These are phyloP conservation scores for Onygenales sp. DNA, from an alignment of 2,329 filamentous ascomycete genomes.

Conservation along the genomic window DNA sequence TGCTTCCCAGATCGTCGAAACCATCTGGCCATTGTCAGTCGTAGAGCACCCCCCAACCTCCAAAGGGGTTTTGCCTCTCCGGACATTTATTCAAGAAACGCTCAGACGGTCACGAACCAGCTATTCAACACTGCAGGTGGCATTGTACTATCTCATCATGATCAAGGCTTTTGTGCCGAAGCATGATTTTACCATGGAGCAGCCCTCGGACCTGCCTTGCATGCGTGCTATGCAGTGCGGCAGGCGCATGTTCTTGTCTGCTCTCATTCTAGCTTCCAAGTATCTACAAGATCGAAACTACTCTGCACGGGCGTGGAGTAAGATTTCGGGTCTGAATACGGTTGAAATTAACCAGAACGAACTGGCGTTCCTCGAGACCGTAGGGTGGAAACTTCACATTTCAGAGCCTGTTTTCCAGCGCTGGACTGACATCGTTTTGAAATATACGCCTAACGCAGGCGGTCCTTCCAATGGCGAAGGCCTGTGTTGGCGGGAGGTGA, in stretches of 20 bases:
- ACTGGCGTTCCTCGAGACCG: conserved; percentile 77
- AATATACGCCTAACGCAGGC: conserved; percentile 58
- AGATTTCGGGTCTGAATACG: conserved; percentile 92
- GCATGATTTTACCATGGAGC: conserved; percentile 78
- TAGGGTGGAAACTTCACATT: conserved; percentile 93
- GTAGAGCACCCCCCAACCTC: conserved; percentile 58
- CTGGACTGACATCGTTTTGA: conserved; percentile 88
- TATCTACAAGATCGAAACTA: conserved; percentile 98
- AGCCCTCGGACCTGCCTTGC: conserved; percentile 61
- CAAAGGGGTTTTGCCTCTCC: conserved; percentile 75
- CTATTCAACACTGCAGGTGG: conserved; percentile 95
- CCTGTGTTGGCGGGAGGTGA: conserved; percentile 37
- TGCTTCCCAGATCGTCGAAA: conserved; percentile 92
- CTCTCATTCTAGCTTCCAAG: conserved; percentile 91
- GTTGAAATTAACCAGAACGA: conserved; percentile 96
- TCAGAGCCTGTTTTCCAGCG: conserved; percentile 78
- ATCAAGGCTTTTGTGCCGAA: conserved; percentile 84
- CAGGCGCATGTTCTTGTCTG: conserved; percentile 92
- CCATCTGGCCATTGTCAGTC: conserved; percentile 90
- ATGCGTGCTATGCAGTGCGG: conserved; percentile 85
- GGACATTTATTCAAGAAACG: conserved; percentile 96
- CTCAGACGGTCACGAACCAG: conserved; percentile 88
- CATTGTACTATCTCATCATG: conserved; percentile 88
- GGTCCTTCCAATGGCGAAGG: conserved; percentile 26
- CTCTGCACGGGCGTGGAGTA: conserved; percentile 95